Evolutionary conservation across 768 basidiomycete species (phyloP), one percentile per base, ranked within the genome.

Genomic region (Rhizopogon roseolus): DNA sequence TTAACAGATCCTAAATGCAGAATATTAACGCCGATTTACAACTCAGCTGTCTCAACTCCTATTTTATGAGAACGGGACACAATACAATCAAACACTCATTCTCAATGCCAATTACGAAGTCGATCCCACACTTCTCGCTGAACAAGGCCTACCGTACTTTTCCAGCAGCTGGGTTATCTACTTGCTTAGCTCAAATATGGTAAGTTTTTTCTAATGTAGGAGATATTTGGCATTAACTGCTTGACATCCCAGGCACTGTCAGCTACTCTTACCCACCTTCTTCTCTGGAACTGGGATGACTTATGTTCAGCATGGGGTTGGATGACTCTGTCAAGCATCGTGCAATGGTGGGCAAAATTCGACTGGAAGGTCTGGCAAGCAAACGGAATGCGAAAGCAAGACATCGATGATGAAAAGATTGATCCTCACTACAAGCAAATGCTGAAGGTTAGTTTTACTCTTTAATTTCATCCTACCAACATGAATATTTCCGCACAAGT

Each of bases 271-370:
- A 79, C 68, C 16, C 81, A 82, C 56, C 71, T 82, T 16, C 51
- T 76, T 6, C 53, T 82, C 1, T 82, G 80, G 81, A 80, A 83
- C 51, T 74, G 72, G 1, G 73, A 77, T 41, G 79, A 81, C 44
- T 69, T 83, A 36, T 56, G 70, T 29, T 61, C 63, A 4, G 72
- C 76, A 9, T 81, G 81, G 78, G 58, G 52, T 32, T 81, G 80
- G 80, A 57, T 73, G 55, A 62, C 65, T 0, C 76, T 74, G 1
- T 63, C 71, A 9, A 48, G 56, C 6, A 17, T 67, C 53, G 66
- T 65, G 34, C 38, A 53, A 34, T 70, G 72, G 61, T 72, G 59
- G 64, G 37, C 59, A 9, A 65, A 65, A 44, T 71, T 77, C 39
- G 69, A 79, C 54, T 66, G 63, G 60, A 73, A 69, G 36, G 74